These are phyloP conservation scores for Xerocomellus amylosporus DNA, from an alignment of 768 basidiomycete species.

Conservation along the genomic window DNA sequence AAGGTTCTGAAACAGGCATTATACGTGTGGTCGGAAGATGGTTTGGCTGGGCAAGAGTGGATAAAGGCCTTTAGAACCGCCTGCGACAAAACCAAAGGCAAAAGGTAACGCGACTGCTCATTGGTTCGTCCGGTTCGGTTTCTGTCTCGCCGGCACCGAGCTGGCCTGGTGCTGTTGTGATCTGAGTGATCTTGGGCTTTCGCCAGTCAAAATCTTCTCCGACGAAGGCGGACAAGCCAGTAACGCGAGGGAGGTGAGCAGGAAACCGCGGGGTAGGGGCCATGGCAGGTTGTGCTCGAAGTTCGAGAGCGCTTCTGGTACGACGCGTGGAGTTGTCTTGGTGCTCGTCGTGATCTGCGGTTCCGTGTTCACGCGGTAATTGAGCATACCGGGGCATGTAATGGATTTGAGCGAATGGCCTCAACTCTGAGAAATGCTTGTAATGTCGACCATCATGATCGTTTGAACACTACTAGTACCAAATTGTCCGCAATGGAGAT, in stretches of 20 bases:
- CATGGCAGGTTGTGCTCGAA: constrained; percentile 8
- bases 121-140: constrained; percentile 74
- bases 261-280: constrained; percentile 7
- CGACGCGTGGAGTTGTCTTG: constrained; percentile 15
- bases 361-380: neutral
- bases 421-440: neutral
- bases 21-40: constrained; percentile 71
- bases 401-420: neutral
- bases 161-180: constrained; percentile 61
- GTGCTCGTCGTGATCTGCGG: neutral
- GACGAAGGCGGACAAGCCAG: constrained; percentile 24
- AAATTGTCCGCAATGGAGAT: neutral
- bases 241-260: constrained; percentile 11
- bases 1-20: constrained; percentile 45
- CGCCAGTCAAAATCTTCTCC: constrained; percentile 30
- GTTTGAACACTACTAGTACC: neutral
- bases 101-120: constrained; percentile 35
- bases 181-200: constrained; percentile 41
- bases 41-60: constrained; percentile 42
- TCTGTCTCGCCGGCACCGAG: constrained; percentile 74
- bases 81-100: neutral
- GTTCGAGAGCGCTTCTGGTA: constrained; percentile 23
- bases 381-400: neutral
- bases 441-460: neutral
- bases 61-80: constrained; percentile 8